phyloP scores from a whole-genome alignment of 1,284 basidiomycete genomes.

The Irpex rosettiformis region DNA sequence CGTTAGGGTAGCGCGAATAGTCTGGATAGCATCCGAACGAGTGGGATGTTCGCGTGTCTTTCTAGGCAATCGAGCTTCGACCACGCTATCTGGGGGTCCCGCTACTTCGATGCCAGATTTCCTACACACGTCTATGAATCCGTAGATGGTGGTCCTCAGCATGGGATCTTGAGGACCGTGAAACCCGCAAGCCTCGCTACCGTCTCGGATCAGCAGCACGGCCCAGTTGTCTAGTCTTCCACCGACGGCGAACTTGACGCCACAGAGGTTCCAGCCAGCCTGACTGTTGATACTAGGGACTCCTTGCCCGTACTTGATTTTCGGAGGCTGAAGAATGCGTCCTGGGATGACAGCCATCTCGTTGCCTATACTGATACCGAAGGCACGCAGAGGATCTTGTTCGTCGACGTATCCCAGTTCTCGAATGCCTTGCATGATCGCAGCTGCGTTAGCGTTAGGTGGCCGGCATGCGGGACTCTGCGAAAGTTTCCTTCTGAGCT shows the following conservation, averaged over 20 bases:
- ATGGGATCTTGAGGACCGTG: conserved; percentile 37
- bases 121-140: conserved; percentile 48
- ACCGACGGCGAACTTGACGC: conserved; percentile 58
- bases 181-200: conserved; percentile 34
- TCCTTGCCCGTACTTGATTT: conserved; percentile 48
- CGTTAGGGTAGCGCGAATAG: conserved; percentile 39
- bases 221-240: conserved; percentile 51
- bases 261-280: conserved; percentile 70
- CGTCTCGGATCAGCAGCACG: conserved; percentile 55
- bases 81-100: conserved; percentile 35
- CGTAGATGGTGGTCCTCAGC: conserved; percentile 39
- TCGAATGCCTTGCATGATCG: conserved; percentile 56
- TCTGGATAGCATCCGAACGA: conserved; percentile 37
- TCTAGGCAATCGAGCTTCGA: conserved; percentile 26
- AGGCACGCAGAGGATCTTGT: conserved; percentile 36
- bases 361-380: conserved; percentile 49
- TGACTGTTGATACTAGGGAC: conserved; percentile 38
- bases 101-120: conserved; percentile 51
- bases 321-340: conserved; percentile 59
- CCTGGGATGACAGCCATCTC: conserved; percentile 62
- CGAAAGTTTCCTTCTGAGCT: no score
- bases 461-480: conserved; percentile 59
- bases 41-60: conserved; percentile 36
- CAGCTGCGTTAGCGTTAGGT: conserved; percentile 52
- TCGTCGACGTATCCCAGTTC: conserved; percentile 44